A percentile compares a stretch with the other conserved stretches of the same genome.
These are phyloP conservation scores for Geotrichum macrosporum DNA, from an alignment of 1,139 yeast genomes.

Conservation along the genomic window DNA sequence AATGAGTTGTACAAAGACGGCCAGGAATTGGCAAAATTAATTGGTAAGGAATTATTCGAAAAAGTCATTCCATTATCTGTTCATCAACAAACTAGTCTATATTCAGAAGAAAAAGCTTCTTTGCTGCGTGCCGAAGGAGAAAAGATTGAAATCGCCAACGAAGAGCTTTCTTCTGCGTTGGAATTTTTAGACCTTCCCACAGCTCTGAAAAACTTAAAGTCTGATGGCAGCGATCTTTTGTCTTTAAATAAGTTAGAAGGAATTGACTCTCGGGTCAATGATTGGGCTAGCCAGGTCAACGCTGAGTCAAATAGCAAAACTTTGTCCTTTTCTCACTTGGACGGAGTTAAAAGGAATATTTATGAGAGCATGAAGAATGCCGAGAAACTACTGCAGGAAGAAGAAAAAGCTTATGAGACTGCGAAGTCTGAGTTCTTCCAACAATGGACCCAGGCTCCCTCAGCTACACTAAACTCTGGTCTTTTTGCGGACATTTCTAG, in stretches of 20 bases:
- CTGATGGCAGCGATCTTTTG: slow-evolving; percentile 20
- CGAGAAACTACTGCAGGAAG: slow-evolving; percentile 41
- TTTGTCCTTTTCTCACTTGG: slow-evolving; percentile 22
- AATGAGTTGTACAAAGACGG: slow-evolving; percentile 47
- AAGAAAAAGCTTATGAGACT: slow-evolving; percentile 38
- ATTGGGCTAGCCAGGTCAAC: slow-evolving; percentile 37
- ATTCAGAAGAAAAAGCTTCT: slow-evolving; percentile 85
- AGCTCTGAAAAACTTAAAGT: slow-evolving; percentile 49
- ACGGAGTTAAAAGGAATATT: slow-evolving; percentile 24
- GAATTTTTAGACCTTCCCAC: slow-evolving; percentile 77
- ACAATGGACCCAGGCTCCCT: slow-evolving; percentile 41
- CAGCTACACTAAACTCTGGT: slow-evolving; percentile 36
- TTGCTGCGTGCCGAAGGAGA: slow-evolving; percentile 72
- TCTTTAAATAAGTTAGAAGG: slow-evolving; percentile 18
- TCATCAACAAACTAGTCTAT: slow-evolving; percentile 79
- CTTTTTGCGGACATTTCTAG: slow-evolving; percentile 51
- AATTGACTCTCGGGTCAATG: slow-evolving; percentile 32
- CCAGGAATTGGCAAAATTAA: slow-evolving; percentile 48
- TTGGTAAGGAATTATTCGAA: slow-evolving; percentile 57
- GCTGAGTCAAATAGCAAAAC: slow-evolving; percentile 20
- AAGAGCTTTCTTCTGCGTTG: slow-evolving; percentile 70
- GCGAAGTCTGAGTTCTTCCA: slow-evolving; percentile 38
- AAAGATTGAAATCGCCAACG: slow-evolving; percentile 69
- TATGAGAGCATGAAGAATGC: slow-evolving; percentile 38
- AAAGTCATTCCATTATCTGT: slow-evolving; percentile 82